A percentile compares a stretch with the other conserved stretches of the same genome.
Conservation (phyloP, 495 filamentous ascomycete genomes). For the Daldinia caldariorum region DNA sequence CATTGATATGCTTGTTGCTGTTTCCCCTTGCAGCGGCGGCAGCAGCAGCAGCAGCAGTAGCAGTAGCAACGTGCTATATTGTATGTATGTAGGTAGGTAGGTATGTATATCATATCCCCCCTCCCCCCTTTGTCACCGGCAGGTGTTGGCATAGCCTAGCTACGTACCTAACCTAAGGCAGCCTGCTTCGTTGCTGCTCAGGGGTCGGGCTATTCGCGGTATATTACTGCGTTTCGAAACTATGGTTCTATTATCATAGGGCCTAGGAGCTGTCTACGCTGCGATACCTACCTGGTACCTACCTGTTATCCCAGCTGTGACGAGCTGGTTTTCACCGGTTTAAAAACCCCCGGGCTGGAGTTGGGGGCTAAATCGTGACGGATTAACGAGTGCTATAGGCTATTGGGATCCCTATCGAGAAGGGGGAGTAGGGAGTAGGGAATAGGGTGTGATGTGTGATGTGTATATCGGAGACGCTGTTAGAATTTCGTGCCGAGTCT, state of each 20-base stretch:
- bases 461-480: too few relatives aligned
- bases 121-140: too few relatives aligned
- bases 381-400: not conserved
- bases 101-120: too few relatives aligned
- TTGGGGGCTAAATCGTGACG: not conserved
- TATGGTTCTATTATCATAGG: not conserved
- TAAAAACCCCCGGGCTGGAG: not conserved
- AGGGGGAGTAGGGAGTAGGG: not conserved
- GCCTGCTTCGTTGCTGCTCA: not conserved
- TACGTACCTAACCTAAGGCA: too few relatives aligned
- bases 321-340: not conserved
- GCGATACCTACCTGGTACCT: not conserved
- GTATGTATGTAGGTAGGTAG: too few relatives aligned
- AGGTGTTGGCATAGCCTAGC: too few relatives aligned
- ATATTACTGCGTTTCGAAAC: not conserved
- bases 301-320: not conserved
- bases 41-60: too few relatives aligned
- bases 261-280: not conserved
- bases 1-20: too few relatives aligned
- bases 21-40: too few relatives aligned
- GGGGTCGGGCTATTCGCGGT: not conserved
- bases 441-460: too few relatives aligned
- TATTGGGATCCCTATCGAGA: not conserved
- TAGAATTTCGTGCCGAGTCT: too few relatives aligned
- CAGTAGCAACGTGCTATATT: too few relatives aligned